phyloP scores from a whole-genome alignment of 176 grass and related monocot species.

The Zea mays region DNA sequence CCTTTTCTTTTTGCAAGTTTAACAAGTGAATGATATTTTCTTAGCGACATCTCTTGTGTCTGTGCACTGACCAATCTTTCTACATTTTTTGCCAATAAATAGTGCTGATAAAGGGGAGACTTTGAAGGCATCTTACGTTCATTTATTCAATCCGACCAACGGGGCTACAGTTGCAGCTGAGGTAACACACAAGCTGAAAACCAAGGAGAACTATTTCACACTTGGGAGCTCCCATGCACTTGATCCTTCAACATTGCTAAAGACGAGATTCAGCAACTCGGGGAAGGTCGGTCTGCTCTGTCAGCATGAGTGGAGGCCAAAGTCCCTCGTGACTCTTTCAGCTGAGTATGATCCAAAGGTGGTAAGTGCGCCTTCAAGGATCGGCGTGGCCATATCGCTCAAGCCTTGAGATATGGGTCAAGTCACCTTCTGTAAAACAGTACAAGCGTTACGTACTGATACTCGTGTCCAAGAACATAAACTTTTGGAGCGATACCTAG shows the following conservation, averaged over 20 bases:
- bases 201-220: constrained; percentile 71
- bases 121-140: constrained; percentile 79
- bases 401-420: constrained; percentile 67
- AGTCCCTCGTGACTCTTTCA: constrained; percentile 70
- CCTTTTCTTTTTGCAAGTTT: background rate
- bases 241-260: constrained; percentile 60
- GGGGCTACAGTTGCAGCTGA: constrained; percentile 72
- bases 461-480: constrained; percentile 17
- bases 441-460: constrained; percentile 29
- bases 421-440: constrained; percentile 40
- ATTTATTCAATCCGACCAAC: constrained; percentile 59
- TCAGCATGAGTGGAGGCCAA: constrained; percentile 80
- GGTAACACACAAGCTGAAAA: constrained; percentile 71
- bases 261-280: constrained; percentile 63
- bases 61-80: background rate
- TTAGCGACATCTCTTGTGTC: background rate
- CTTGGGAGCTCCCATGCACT: constrained; percentile 67
- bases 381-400: constrained; percentile 64
- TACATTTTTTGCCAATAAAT: constrained; percentile 10
- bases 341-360: constrained; percentile 81
- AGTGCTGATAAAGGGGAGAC: constrained; percentile 85
- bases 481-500: constrained; percentile 30
- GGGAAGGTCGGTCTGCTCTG: constrained; percentile 70
- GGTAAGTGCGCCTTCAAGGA: constrained; percentile 56
- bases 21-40: background rate